Evolutionary conservation across 108 stramenopile species (phyloP).

Genomic region (Pseudonitzschia multistriata): DNA sequence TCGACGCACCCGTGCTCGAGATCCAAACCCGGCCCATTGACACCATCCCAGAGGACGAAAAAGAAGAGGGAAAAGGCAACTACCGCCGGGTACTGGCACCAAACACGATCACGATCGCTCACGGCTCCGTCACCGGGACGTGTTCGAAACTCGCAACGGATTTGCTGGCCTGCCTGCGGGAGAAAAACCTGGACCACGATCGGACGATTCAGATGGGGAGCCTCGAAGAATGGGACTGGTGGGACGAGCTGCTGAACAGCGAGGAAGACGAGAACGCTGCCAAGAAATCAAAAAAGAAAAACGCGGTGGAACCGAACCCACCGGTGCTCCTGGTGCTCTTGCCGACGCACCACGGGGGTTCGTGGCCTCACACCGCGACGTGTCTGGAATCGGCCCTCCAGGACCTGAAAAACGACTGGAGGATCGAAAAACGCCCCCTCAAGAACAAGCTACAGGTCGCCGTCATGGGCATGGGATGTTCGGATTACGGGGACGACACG

Average conservation of each 20-base stretch:
- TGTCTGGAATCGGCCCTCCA: slow-evolving; percentile 48
- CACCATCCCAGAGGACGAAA: background rate
- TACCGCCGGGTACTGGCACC: slow-evolving; percentile 32
- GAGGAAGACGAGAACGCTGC: slow-evolving; percentile 14
- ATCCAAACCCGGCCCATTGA: background rate
- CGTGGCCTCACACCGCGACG: slow-evolving; percentile 55
- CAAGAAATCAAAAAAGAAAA: background rate
- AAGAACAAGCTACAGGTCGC: slow-evolving; percentile 47
- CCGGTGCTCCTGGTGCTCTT: slow-evolving; percentile 61
- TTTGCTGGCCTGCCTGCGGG: slow-evolving; percentile 25
- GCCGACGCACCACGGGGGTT: slow-evolving; percentile 78
- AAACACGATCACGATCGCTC: slow-evolving; percentile 70
- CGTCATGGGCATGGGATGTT: slow-evolving; percentile 82
- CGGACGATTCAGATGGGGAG: slow-evolving; percentile 44
- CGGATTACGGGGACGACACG: slow-evolving; percentile 75
- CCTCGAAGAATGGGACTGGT: slow-evolving; percentile 80
- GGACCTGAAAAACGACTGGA: slow-evolving; percentile 79
- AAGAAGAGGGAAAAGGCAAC: background rate
- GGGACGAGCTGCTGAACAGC: slow-evolving; percentile 85
- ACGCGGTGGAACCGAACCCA: background rate
- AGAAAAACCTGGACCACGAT: slow-evolving; percentile 20
- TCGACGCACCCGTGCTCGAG: background rate
- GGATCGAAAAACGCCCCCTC: slow-evolving; percentile 76
- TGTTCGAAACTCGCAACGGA: slow-evolving; percentile 53
- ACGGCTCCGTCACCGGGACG: slow-evolving; percentile 81